phyloP scores from a whole-genome alignment of 371 early-diverging fungal species.

The Rhizopus arrhizus region DNA sequence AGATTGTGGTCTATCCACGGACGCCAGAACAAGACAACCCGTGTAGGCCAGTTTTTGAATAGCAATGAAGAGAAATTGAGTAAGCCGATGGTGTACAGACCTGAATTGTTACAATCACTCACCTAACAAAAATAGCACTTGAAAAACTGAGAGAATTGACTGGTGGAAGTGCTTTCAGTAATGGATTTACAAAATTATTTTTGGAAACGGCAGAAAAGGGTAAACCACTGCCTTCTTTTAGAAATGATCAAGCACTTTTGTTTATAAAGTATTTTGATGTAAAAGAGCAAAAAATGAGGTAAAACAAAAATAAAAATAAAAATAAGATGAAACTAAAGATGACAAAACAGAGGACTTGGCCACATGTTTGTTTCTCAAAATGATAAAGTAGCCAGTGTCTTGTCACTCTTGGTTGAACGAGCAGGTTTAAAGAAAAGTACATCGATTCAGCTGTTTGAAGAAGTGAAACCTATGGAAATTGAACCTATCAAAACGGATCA shows the following conservation, averaged over 20 bases:
- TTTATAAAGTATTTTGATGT: conserved; percentile 90
- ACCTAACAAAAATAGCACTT: conserved; percentile 25
- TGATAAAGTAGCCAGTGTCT: conserved; percentile 66
- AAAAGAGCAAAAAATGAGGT: conserved; percentile 60
- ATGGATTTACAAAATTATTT: conserved; percentile 42
- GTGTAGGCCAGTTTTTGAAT: conserved; percentile 74
- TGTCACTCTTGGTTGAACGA: conserved; percentile 40
- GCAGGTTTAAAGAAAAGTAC: conserved; percentile 24
- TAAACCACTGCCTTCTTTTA: conserved; percentile 34
- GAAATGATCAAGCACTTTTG: conserved; percentile 55
- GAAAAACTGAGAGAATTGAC: conserved; percentile 34
- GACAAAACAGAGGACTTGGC: conserved; percentile 58
- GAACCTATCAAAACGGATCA: conserved; percentile 62
- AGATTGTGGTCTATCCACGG: conserved; percentile 84
- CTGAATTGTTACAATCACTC: neutral
- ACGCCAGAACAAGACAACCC: conserved; percentile 83
- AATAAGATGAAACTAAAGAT: neutral
- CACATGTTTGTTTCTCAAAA: conserved; percentile 62
- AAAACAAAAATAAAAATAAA: conserved; percentile 6
- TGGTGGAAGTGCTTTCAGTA: conserved; percentile 17
- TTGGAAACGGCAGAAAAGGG: conserved; percentile 36
- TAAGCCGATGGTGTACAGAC: conserved; percentile 32
- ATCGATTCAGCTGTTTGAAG: conserved; percentile 46
- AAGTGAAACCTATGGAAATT: conserved; percentile 82
- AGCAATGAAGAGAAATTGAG: conserved; percentile 41